Conservation (phyloP, 768 basidiomycete genomes). For the Tulasnella sp. region DNA sequence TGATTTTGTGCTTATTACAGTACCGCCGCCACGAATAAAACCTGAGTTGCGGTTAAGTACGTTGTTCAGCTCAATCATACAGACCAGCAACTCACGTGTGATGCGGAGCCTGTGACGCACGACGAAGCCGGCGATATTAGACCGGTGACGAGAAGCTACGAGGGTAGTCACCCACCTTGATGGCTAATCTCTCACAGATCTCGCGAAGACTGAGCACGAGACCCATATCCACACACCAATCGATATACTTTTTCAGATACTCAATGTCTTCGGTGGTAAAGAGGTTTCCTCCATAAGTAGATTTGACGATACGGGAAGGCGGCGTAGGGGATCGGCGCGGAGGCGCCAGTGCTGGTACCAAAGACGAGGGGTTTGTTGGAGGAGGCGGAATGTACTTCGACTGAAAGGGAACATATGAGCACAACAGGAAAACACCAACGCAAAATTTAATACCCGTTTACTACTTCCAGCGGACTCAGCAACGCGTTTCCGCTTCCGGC, state of each 20-base stretch:
- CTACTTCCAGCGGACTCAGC: not conserved
- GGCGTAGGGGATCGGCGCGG: conserved; percentile 73
- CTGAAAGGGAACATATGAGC: not conserved
- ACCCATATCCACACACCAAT: conserved; percentile 82
- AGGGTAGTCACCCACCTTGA: conserved; percentile 41
- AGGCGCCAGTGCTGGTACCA: conserved; percentile 36
- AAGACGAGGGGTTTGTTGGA: not conserved
- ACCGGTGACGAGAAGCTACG: not conserved
- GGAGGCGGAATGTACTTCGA: not conserved
- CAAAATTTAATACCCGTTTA: not conserved
- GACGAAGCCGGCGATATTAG: not conserved
- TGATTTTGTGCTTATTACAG: conserved; percentile 86
- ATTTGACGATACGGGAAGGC: conserved; percentile 71
- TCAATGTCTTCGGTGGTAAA: conserved; percentile 74
- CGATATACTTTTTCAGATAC: conserved; percentile 79
- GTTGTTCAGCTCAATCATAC: not conserved
- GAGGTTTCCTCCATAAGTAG: conserved; percentile 78
- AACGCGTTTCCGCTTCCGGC: conserved; percentile 55
- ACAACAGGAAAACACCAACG: not conserved
- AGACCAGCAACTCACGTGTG: conserved; percentile 49
- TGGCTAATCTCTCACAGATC: conserved; percentile 76
- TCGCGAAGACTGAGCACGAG: conserved; percentile 67
- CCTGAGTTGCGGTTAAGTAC: conserved; percentile 28
- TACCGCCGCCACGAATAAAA: conserved; percentile 88
- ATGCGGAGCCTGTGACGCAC: conserved; percentile 55